phyloP scores from a whole-genome alignment of 805 yeast genomes.

The Maudiozyma turicensis region DNA sequence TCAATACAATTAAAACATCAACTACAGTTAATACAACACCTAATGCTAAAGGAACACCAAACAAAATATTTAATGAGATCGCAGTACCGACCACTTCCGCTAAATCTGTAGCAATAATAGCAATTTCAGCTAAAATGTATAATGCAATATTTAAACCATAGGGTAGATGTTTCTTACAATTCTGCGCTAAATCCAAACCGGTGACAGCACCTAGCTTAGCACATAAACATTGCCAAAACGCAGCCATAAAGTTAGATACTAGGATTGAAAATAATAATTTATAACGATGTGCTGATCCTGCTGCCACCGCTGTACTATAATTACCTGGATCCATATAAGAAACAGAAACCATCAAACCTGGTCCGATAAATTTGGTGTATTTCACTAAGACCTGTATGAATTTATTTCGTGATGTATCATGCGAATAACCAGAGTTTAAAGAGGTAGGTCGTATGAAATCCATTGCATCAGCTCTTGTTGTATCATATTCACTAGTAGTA shows the following conservation, averaged over 20 bases:
- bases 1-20: conserved; percentile 75
- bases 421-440: not conserved
- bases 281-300: conserved; percentile 81
- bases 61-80: conserved; percentile 75
- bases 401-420: not conserved
- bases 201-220: conserved; percentile 90
- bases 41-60: conserved; percentile 65
- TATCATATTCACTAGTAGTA: not conserved
- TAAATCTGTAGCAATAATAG: conserved; percentile 90
- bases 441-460: not conserved
- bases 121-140: conserved; percentile 75
- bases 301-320: conserved; percentile 88
- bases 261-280: conserved; percentile 69
- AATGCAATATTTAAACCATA: conserved; percentile 47
- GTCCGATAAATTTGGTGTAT: conserved; percentile 70
- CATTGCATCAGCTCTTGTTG: not conserved
- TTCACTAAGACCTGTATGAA: conserved; percentile 28
- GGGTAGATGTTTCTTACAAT: conserved; percentile 70
- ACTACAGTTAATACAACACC: conserved; percentile 81
- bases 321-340: conserved; percentile 98
- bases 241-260: conserved; percentile 77
- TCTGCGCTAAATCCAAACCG: conserved; percentile 83
- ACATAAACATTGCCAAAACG: conserved; percentile 73
- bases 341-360: conserved; percentile 90
- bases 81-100: conserved; percentile 99